Conservation (phyloP, 768 basidiomycete species). For the Trametes coccinea region DNA sequence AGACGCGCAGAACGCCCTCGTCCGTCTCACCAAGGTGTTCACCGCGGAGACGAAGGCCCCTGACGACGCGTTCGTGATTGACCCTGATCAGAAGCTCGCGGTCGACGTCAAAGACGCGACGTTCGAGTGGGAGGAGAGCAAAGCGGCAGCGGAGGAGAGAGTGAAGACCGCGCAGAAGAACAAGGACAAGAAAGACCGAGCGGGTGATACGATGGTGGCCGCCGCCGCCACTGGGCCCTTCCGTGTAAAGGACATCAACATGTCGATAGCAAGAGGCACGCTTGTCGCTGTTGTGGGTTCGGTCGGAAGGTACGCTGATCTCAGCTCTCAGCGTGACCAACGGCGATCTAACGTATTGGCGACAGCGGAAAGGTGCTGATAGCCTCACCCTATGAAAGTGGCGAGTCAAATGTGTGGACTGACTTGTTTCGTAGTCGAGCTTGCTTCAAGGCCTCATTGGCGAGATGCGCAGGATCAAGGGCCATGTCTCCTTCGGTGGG, state of each 20-base stretch:
- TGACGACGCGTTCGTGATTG: slow-evolving; percentile 43
- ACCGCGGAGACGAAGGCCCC: slow-evolving; percentile 48
- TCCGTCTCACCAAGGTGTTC: slow-evolving; percentile 48
- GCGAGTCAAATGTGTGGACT: neutral
- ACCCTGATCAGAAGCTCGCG: slow-evolving; percentile 48
- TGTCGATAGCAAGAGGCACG: slow-evolving; percentile 56
- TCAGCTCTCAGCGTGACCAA: neutral
- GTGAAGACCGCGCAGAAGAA: slow-evolving; percentile 20
- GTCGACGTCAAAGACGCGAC: slow-evolving; percentile 53
- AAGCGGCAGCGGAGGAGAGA: slow-evolving; percentile 17
- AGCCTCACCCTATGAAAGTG: neutral
- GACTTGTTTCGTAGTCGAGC: slow-evolving; percentile 42
- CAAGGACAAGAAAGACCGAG: slow-evolving; percentile 18
- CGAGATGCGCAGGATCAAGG: slow-evolving; percentile 60
- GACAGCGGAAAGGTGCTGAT: slow-evolving; percentile 18
- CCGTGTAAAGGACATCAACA: slow-evolving; percentile 47
- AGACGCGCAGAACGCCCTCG: slow-evolving; percentile 64
- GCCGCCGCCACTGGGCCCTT: slow-evolving; percentile 41
- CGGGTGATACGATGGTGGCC: slow-evolving; percentile 1
- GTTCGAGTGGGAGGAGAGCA: slow-evolving; percentile 62
- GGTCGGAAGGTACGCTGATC: slow-evolving; percentile 50
- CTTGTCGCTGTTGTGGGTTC: slow-evolving; percentile 66
- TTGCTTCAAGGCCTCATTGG: slow-evolving; percentile 65
- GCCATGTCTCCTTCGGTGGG: slow-evolving; percentile 61
- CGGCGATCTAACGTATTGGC: no score